A percentile compares a stretch with the other conserved stretches of the same genome.
These are phyloP conservation scores for Yamadazyma buinensis DNA, from an alignment of 1,139 yeast genomes.

Conservation along the genomic window DNA sequence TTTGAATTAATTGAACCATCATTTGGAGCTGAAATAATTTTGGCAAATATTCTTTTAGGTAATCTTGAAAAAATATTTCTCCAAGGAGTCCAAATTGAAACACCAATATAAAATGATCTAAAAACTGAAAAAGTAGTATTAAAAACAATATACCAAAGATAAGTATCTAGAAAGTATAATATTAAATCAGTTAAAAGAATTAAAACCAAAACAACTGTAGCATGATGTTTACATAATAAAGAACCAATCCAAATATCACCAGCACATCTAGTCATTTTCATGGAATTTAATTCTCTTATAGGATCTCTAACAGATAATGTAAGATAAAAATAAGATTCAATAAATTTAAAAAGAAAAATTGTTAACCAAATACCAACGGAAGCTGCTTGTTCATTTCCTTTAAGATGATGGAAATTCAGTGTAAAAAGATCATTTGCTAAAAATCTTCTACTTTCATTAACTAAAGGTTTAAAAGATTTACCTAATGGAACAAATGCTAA, in stretches of 20 bases:
- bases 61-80: slow-evolving; percentile 48
- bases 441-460: slow-evolving; percentile 20
- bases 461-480: slow-evolving; percentile 28
- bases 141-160: slow-evolving; percentile 55
- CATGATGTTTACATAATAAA: slow-evolving; percentile 36
- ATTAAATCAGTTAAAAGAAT: slow-evolving; percentile 41
- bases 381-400: slow-evolving; percentile 36
- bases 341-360: slow-evolving; percentile 43
- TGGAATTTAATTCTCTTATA: slow-evolving; percentile 41
- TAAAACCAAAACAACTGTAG: slow-evolving; percentile 34
- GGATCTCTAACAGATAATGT: slow-evolving; percentile 48
- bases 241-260: slow-evolving; percentile 45
- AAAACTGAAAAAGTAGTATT: slow-evolving; percentile 48
- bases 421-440: slow-evolving; percentile 36
- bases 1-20: slow-evolving; percentile 31
- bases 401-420: slow-evolving; percentile 30
- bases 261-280: slow-evolving; percentile 37
- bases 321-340: slow-evolving; percentile 50
- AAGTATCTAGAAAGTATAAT: slow-evolving; percentile 50
- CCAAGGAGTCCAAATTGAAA: slow-evolving; percentile 59
- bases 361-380: slow-evolving; percentile 47
- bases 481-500: slow-evolving; percentile 47
- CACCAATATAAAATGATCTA: slow-evolving; percentile 47
- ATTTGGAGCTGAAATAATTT: slow-evolving; percentile 31
- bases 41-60: slow-evolving; percentile 48